Evolutionary conservation across 208 protist species (phyloP), one percentile per base, ranked within the genome.

Genomic region (Naegleria gruberi): DNA sequence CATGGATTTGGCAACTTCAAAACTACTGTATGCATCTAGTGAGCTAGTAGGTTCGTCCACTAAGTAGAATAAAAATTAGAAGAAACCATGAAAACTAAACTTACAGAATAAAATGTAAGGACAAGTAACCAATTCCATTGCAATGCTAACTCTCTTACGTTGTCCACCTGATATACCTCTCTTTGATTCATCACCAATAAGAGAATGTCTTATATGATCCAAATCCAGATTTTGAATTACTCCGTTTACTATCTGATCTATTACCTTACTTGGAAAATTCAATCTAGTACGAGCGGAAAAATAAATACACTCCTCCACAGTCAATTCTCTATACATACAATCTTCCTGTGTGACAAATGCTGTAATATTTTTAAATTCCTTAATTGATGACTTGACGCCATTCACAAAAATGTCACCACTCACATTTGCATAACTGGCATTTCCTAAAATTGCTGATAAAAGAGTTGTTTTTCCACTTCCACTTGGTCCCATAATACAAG

Each of bases 51-150:
- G n/a, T n/a, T n/a, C n/a, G n/a, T n/a, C n/a, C n/a, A n/a, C n/a
- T n/a, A n/a, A n/a, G n/a, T n/a, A n/a, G n/a, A n/a, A n/a, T n/a
- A n/a, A n/a, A n/a, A n/a, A n/a, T n/a, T n/a, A n/a, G n/a, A n/a
- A n/a, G n/a, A n/a, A n/a, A n/a, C n/a, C n/a, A n/a, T n/a, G n/a
- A n/a, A n/a, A n/a, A n/a, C n/a, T n/a, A n/a, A n/a, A n/a, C n/a
- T n/a, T n/a, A n/a, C n/a, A n/a, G n/a, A 96, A 96, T 34, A 98
- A 92, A 83, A 98, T 96, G 74, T 95, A 94, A 41, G 96, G 96
- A 83, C 96, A 96, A 12, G 96, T 95, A 82, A 98, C 92, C n/a
- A 98, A 91, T 91, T 98, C 96, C 37, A 97, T 95, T 3, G 96
- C 96, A 91, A 98, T 97, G 30, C 95, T 97, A 26, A 98, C 95